Evolutionary conservation across 1,284 basidiomycete species (phyloP), one percentile per base, ranked within the genome.

Genomic region (Anthracocystis setariae): DNA sequence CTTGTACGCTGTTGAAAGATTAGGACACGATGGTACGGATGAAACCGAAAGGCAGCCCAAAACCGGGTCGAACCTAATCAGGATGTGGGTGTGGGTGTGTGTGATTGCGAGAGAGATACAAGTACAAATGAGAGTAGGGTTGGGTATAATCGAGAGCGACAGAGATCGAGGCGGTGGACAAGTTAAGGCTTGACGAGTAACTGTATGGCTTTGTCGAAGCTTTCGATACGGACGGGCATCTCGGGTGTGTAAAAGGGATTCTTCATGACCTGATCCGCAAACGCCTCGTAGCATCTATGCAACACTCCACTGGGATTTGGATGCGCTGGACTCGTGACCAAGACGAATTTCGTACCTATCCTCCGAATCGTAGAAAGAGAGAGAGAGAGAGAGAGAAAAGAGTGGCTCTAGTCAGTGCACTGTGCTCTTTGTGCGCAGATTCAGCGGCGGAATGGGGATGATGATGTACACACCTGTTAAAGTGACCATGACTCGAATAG

Each of bases 221-320:
- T 89, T 75, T 94, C 91, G 50, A 88, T 92, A 47, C 95, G 89
- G 74, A 98, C 95, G 1, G 96, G 96, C 95, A 98, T 98, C 84
- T 98, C 96, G 24, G 92, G 91, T 3, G 93, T 96, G 83, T 98
- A 94, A 85, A 98, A 99, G 0, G 96, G 96, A 81, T 98, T 98
- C 87, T 98, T 98, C 93, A 97, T 96, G 53, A 96, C 94, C 5
- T 91, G 90, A 80, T 97, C 94, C 2, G 93, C 87, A 85, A 94
- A 97, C 15, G 88, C 88, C 83, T 95, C 92, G 84, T 96, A 96
- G 52, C 93, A 89, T 80, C 89, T 91, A 78, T 91, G 90, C 10
- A 85, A 71, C 23, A 84, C 73, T 3, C 68, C 62, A 0, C 74
- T 68, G 17, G 86, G 62, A 55, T 88, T 87, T 53, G 87, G 84